These are phyloP conservation scores for Biancaea sappan DNA, from an alignment of 306 rosid species.

Conservation along the genomic window DNA sequence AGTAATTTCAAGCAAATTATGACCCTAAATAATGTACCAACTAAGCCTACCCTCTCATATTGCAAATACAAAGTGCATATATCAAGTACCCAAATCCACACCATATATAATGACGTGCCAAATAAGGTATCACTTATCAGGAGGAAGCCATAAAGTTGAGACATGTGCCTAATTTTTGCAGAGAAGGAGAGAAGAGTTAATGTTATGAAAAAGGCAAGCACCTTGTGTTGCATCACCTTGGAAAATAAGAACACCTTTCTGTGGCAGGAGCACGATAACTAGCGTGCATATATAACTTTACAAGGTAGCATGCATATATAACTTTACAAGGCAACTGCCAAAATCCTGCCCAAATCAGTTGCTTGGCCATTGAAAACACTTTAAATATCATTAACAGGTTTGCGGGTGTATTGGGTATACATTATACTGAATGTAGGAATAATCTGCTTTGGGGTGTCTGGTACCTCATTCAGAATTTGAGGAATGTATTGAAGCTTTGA, in stretches of 20 bases:
- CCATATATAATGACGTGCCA: neutral
- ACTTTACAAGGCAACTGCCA: conserved; percentile 7
- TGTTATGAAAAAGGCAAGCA: conserved; percentile 9
- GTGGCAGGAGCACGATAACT: conserved; percentile 27
- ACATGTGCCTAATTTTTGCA: neutral
- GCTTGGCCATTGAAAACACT: neutral
- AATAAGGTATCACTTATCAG: neutral
- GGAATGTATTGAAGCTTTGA: conserved; percentile 3
- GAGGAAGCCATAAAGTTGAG: conserved; percentile 8
- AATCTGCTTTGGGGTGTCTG: neutral
- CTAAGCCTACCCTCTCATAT: neutral
- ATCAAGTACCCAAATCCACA: neutral
- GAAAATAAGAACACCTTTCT: neutral
- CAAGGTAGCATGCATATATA: conserved; percentile 5
- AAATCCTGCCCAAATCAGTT: neutral
- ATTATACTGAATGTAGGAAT: neutral
- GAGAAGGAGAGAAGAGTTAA: neutral
- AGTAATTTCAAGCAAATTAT: neutral
- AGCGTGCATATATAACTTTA: conserved; percentile 20
- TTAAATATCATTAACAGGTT: conserved; percentile 2
- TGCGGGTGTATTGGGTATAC: conserved; percentile 2
- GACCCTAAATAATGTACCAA: neutral
- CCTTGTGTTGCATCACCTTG: conserved; percentile 5
- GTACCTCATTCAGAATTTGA: neutral
- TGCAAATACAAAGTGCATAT: neutral